Conservation (phyloP, 208 protist genomes). For the Leishmania major region DNA sequence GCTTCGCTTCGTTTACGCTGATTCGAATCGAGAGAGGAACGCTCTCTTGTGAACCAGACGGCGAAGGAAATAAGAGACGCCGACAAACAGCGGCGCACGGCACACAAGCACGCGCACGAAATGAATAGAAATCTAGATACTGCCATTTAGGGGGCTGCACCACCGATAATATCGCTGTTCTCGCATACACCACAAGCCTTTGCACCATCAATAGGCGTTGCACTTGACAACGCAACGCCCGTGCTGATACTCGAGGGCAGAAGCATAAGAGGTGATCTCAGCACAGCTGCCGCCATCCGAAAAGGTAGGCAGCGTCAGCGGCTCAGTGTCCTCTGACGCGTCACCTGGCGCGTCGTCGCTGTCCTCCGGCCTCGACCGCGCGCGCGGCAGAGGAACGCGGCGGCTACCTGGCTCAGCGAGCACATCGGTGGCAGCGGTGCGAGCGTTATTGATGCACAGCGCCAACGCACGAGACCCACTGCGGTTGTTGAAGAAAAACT, state of each 20-base stretch:
- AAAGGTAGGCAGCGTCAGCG: slow-evolving; percentile 42
- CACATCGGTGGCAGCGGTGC: slow-evolving; percentile 14
- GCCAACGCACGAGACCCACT: slow-evolving; percentile 38
- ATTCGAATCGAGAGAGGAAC: not conserved
- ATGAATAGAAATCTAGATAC: not conserved
- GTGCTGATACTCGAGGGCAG: slow-evolving; percentile 20
- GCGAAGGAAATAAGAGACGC: not conserved
- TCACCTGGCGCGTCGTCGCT: not conserved
- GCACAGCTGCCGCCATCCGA: slow-evolving; percentile 8
- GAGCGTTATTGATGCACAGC: slow-evolving; percentile 46
- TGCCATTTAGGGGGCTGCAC: not conserved
- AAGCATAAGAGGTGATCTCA: slow-evolving; percentile 23
- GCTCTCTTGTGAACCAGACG: not conserved
- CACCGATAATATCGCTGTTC: not conserved
- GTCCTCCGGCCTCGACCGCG: slow-evolving; percentile 6
- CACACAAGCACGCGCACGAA: not conserved
- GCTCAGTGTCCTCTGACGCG: slow-evolving; percentile 9
- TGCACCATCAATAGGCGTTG: slow-evolving; percentile 14
- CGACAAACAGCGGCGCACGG: not conserved
- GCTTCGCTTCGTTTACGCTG: not conserved
- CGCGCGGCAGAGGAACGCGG: slow-evolving; percentile 7
- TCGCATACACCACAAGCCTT: not conserved
- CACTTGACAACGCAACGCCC: slow-evolving; percentile 18
- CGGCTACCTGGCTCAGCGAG: slow-evolving; percentile 9
- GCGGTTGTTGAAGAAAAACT: slow-evolving; percentile 45